A percentile compares a stretch with the other conserved stretches of the same genome.
Conservation (phyloP, 768 basidiomycete genomes). For the Amanita rimosa region DNA sequence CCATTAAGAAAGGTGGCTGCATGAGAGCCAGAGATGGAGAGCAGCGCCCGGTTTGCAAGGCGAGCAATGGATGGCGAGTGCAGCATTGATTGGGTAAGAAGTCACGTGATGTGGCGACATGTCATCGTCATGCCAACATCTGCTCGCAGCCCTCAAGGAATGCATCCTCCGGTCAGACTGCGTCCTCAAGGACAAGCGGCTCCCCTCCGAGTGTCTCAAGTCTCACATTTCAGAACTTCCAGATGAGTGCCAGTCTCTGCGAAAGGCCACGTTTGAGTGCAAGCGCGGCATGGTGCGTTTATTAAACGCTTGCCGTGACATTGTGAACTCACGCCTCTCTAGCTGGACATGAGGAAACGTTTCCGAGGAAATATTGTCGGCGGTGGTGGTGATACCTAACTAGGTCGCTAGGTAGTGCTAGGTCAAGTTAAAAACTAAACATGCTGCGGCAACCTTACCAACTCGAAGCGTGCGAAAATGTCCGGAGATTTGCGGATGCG, state of each 20-base stretch:
- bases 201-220: constrained; percentile 82
- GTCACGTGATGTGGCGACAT: constrained; percentile 23
- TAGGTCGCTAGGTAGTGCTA: too few species aligned
- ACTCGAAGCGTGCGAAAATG: too few species aligned
- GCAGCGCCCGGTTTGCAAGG: constrained; percentile 51
- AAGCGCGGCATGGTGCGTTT: constrained; percentile 76
- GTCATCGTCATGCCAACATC: constrained; percentile 72
- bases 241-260: constrained; percentile 65
- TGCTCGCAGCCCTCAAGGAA: constrained; percentile 70
- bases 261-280: constrained; percentile 82
- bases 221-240: constrained; percentile 69
- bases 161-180: constrained; percentile 83
- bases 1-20: constrained; percentile 78
- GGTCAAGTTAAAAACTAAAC: too few species aligned
- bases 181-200: constrained; percentile 62
- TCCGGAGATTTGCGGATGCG: too few species aligned
- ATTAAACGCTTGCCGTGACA: neutral
- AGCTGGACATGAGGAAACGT: constrained; percentile 82
- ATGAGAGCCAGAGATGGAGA: constrained; percentile 75
- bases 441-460: too few species aligned
- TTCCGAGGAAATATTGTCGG: constrained; percentile 66
- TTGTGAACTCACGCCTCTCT: neutral
- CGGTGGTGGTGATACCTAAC: constrained; percentile 16
- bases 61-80: constrained; percentile 43
- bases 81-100: constrained; percentile 21